Evolutionary conservation across 257 asterid species (phyloP), one percentile per base, ranked within the genome.

Genomic region (Nicotiana tabacum): DNA sequence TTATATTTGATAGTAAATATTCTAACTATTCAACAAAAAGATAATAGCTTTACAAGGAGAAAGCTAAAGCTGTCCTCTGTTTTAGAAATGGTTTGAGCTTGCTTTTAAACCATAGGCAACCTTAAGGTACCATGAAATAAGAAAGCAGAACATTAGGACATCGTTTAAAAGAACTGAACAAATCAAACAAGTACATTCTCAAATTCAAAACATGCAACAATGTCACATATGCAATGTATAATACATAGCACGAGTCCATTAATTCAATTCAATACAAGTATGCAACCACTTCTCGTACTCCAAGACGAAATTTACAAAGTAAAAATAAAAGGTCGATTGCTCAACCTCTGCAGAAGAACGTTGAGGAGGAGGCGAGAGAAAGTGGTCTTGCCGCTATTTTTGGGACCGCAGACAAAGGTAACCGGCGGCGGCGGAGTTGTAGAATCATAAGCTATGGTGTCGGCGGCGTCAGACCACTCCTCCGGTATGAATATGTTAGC

Each of bases 361-460:
- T 94, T 94, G 85, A 94, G 85, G 77, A 96, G 95, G 88, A 92
- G 90, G 84, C 99, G 96, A 53, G 97, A 92, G 88, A 94, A 96
- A 10, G 92, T 93, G 32, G 97, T 90, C 87, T 94, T 95, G 87
- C 98, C 99, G 84, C 95, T 87, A 79, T 94, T 95, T 84, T 94
- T 95, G 66, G 98, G 96, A 66, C 99, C 97, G 81, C 99, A 96
- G 10, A 92, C 89, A 24, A 93, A 83, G n/a, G 91, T 84, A 62
- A 90, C 85, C 2, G 95, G 94, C 55, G 85, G 87, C 35, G 82
- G 77, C 29, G 66, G 84, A 68, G 86, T 80, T 82, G 65, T 80
- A 16, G 97, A 89, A 24, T 85, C 83, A 55, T 39, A 39, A 53
- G 94, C 88, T 67, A 92, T 85, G 77, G 90, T 76, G 35, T 90